These are phyloP conservation scores for Xanthoceras sorbifolium DNA, from an alignment of 345 rosid species.

Conservation along the genomic window DNA sequence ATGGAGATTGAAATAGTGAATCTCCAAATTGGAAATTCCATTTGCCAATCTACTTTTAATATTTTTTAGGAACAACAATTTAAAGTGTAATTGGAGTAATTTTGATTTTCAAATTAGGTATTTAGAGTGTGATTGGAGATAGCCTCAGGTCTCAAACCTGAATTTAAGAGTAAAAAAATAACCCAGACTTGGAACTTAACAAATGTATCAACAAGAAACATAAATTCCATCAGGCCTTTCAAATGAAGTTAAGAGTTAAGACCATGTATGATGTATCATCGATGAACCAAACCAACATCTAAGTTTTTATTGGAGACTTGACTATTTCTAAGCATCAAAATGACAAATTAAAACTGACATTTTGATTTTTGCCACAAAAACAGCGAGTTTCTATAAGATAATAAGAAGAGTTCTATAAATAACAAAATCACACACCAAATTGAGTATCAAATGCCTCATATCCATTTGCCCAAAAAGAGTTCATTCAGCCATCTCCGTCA, in stretches of 20 bases:
- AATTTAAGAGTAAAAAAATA: background rate
- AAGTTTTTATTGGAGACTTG: too few relatives aligned
- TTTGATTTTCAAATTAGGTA: too few relatives aligned
- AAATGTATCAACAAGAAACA: background rate
- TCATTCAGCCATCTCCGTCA: constrained; percentile 9
- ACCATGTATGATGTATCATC: background rate
- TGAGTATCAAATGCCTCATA: background rate
- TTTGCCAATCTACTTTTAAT: too few relatives aligned
- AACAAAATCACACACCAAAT: background rate
- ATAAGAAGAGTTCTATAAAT: background rate
- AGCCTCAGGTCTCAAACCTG: too few relatives aligned
- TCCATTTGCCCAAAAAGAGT: background rate
- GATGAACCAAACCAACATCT: background rate
- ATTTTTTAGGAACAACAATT: too few relatives aligned
- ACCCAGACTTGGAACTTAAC: background rate
- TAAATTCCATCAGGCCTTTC: background rate
- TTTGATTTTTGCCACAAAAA: background rate
- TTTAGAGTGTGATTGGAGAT: too few relatives aligned
- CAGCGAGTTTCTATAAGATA: background rate
- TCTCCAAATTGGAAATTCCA: too few relatives aligned
- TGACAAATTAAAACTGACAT: background rate
- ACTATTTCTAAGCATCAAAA: background rate
- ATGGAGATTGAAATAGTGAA: too few relatives aligned
- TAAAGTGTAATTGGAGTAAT: too few relatives aligned
- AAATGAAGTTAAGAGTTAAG: background rate